phyloP scores from a whole-genome alignment of 1,284 basidiomycete genomes.

The Naganishia cerealis region DNA sequence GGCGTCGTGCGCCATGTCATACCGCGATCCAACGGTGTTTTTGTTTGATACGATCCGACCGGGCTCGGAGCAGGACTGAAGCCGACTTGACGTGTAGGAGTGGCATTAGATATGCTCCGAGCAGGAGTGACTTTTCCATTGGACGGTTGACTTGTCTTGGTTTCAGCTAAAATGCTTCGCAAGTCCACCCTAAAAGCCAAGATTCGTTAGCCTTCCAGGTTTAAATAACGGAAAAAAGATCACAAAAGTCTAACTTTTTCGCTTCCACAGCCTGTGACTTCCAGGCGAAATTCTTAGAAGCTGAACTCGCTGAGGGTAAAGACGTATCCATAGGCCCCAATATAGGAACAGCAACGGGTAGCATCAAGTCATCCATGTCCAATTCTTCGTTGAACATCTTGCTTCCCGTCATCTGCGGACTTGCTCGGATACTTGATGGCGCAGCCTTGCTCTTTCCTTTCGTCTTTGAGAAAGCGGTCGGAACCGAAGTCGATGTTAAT shows the following conservation, averaged over 20 bases:
- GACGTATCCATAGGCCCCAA: slow-evolving; percentile 58
- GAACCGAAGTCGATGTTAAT: slow-evolving; percentile 25
- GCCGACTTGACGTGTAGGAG: slow-evolving; percentile 25
- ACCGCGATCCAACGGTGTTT: slow-evolving; percentile 9
- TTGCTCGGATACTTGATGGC: slow-evolving; percentile 27
- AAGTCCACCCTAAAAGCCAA: slow-evolving; percentile 67
- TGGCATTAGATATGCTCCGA: slow-evolving; percentile 35
- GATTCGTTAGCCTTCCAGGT: slow-evolving; percentile 8
- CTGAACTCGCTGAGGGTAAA: slow-evolving; percentile 44
- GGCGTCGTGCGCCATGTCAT: slow-evolving; percentile 19
- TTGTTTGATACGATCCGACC: slow-evolving; percentile 11
- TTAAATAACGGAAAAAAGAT: background rate
- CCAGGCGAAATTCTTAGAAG: slow-evolving; percentile 51
- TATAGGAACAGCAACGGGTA: slow-evolving; percentile 35
- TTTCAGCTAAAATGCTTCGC: slow-evolving; percentile 81
- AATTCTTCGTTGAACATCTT: slow-evolving; percentile 50
- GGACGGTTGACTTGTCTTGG: slow-evolving; percentile 37
- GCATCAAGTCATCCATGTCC: slow-evolving; percentile 53
- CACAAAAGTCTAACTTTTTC: slow-evolving; percentile 53
- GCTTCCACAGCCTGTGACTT: slow-evolving; percentile 55
- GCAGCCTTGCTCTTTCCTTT: slow-evolving; percentile 33
- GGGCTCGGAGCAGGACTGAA: slow-evolving; percentile 22
- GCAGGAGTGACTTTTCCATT: slow-evolving; percentile 25
- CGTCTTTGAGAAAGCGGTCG: slow-evolving; percentile 43
- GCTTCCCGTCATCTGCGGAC: slow-evolving; percentile 38